Evolutionary conservation across 495 filamentous ascomycete genomes (phyloP).

Genomic region (Penicillium angulare): DNA sequence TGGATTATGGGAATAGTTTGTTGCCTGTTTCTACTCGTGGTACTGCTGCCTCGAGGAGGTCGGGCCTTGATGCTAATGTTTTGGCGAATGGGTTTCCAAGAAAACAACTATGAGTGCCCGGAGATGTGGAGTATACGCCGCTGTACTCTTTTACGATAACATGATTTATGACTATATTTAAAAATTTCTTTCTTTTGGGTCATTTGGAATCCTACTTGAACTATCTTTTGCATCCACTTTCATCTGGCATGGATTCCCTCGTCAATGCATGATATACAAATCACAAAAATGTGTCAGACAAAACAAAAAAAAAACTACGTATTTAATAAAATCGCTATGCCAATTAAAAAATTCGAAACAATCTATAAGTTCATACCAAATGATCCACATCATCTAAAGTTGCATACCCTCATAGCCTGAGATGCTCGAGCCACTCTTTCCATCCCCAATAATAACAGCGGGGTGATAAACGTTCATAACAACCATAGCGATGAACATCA

Average conservation of each 20-base stretch:
- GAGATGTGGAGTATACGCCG: constrained; percentile 19
- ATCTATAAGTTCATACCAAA: too few species aligned
- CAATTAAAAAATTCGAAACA: too few species aligned
- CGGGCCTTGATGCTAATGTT: constrained; percentile 9
- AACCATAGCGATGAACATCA: constrained; percentile 57
- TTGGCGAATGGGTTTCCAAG: constrained; percentile 8
- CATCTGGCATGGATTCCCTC: too few species aligned
- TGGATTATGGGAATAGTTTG: constrained; percentile 30
- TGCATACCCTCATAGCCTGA: neutral
- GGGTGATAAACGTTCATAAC: constrained; percentile 47
- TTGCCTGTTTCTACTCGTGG: constrained; percentile 35
- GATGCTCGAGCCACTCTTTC: constrained; percentile 2
- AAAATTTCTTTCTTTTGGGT: neutral
- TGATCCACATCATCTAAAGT: constrained; percentile 9
- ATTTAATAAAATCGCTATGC: too few species aligned
- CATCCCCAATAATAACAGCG: constrained; percentile 25
- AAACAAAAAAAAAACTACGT: too few species aligned
- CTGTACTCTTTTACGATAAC: constrained; percentile 17
- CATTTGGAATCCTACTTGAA: too few species aligned
- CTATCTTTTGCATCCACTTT: neutral
- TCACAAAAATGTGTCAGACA: neutral
- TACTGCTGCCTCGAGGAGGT: constrained; percentile 10
- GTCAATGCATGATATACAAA: too few species aligned
- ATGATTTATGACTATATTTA: constrained; percentile 16
- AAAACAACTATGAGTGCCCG: too few species aligned